These are phyloP conservation scores for Manihot esculenta DNA, from an alignment of 441 rosid species.

Conservation along the genomic window DNA sequence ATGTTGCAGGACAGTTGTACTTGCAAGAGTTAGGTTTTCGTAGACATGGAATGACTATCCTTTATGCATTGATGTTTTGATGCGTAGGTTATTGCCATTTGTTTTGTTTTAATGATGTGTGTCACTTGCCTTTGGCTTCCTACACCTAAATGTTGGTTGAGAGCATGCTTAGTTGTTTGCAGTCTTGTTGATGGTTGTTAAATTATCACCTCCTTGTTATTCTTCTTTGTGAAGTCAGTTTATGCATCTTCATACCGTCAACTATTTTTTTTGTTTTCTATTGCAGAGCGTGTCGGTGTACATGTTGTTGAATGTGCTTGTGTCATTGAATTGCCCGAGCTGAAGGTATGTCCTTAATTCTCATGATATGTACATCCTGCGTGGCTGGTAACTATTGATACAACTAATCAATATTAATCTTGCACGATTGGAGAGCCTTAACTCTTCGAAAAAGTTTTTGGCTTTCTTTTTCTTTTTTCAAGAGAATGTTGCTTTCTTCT, in stretches of 20 bases:
- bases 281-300: constrained; percentile 85
- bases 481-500: too few relatives aligned
- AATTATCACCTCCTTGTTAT: neutral
- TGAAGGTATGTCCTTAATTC: constrained; percentile 44
- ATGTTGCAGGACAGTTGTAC: neutral
- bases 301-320: constrained; percentile 87
- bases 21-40: neutral
- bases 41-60: neutral
- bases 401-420: neutral
- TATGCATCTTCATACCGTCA: constrained; percentile 11
- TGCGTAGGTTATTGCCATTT: neutral
- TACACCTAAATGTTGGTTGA: neutral
- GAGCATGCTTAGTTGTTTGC: constrained; percentile 3
- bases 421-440: neutral
- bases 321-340: constrained; percentile 76
- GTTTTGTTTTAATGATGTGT: neutral
- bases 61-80: constrained; percentile 7
- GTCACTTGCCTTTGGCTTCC: neutral
- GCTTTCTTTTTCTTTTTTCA: too few relatives aligned
- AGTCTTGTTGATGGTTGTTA: neutral
- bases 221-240: neutral
- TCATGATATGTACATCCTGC: neutral
- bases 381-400: neutral
- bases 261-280: constrained; percentile 2
- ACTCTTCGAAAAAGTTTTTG: too few relatives aligned